These are phyloP conservation scores for Capsicum rhomboideum DNA, from an alignment of 257 asterid genomes.

Conservation along the genomic window DNA sequence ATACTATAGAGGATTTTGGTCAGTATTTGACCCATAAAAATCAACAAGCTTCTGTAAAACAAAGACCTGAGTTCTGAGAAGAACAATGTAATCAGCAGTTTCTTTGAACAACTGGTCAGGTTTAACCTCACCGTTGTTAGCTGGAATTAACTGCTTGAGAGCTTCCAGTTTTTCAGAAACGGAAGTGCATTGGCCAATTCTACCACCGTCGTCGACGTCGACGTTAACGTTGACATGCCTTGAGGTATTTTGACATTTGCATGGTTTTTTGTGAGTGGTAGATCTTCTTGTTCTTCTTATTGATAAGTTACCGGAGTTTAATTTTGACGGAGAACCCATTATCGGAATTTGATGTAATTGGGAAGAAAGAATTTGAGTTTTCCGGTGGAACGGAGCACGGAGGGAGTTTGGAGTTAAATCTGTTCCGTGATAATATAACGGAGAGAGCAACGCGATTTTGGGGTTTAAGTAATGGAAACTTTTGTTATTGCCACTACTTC, in stretches of 20 bases:
- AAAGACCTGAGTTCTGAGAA: constrained; percentile 56
- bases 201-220: neutral
- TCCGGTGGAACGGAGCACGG: neutral
- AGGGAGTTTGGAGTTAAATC: neutral
- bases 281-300: constrained; percentile 29
- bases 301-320: constrained; percentile 13
- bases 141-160: constrained; percentile 54
- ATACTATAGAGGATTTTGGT: constrained; percentile 32
- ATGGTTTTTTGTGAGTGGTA: constrained; percentile 11
- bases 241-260: constrained; percentile 17
- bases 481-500: constrained; percentile 15
- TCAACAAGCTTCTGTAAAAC: constrained; percentile 66
- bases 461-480: constrained; percentile 39
- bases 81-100: constrained; percentile 74
- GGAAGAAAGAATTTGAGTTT: neutral
- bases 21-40: constrained; percentile 36
- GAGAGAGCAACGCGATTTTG: constrained; percentile 24
- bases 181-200: constrained; percentile 1
- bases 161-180: constrained; percentile 70
- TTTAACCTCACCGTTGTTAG: constrained; percentile 24
- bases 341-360: neutral
- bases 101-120: constrained; percentile 59
- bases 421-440: constrained; percentile 8
- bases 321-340: constrained; percentile 41
- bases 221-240: neutral